Evolutionary conservation across 768 basidiomycete genomes (phyloP).

Genomic region (Amanita jacksonii): DNA sequence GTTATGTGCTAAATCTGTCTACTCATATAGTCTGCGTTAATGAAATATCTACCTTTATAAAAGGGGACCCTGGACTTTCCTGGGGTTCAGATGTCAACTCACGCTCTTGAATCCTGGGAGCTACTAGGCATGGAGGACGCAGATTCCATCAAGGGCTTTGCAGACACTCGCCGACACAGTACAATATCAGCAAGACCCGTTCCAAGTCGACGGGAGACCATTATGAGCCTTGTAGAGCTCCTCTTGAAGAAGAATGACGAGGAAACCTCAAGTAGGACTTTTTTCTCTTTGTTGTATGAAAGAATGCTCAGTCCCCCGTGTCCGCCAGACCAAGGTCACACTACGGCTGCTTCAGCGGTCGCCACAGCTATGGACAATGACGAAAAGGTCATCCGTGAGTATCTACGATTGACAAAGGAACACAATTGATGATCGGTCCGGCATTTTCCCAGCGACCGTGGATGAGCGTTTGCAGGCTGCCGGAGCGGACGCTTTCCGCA

Average conservation of each 20-base stretch:
- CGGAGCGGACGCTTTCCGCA: constrained; percentile 56
- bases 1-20: neutral
- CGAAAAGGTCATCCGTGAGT: constrained; percentile 59
- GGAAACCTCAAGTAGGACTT: constrained; percentile 21
- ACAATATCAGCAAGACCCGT: constrained; percentile 5
- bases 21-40: too few relatives aligned
- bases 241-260: constrained; percentile 29
- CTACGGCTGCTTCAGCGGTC: too few relatives aligned
- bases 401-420: neutral
- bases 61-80: neutral
- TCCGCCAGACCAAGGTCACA: constrained; percentile 24
- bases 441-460: constrained; percentile 36
- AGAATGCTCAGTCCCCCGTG: neutral
- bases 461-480: constrained; percentile 62
- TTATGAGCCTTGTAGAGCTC: constrained; percentile 42
- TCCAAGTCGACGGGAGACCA: constrained; percentile 33
- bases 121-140: constrained; percentile 3
- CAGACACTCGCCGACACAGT: neutral
- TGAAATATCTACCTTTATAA: neutral
- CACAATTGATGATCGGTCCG: neutral
- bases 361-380: too few relatives aligned
- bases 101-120: neutral
- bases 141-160: neutral
- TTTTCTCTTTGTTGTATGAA: neutral
- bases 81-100: neutral